These are phyloP conservation scores for Calophaca sinica DNA, from an alignment of 306 rosid species.

Conservation along the genomic window DNA sequence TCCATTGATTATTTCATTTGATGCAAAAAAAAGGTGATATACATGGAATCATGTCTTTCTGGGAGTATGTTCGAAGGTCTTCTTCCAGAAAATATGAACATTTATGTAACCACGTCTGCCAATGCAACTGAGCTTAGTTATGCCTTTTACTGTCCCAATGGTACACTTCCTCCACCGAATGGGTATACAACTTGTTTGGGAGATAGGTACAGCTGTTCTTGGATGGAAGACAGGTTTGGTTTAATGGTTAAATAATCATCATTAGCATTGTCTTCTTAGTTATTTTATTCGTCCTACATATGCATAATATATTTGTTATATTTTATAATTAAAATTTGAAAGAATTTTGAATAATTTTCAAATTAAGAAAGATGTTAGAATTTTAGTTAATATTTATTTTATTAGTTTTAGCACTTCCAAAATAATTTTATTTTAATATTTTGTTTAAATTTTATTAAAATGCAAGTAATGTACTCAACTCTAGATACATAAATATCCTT, in stretches of 20 bases:
- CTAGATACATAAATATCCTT: too few relatives aligned
- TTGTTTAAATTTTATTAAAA: too few relatives aligned
- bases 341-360: too few relatives aligned
- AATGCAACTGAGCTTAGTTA: constrained; percentile 60
- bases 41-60: constrained; percentile 74
- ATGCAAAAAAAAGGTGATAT: constrained; percentile 54
- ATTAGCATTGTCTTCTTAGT: not conserved
- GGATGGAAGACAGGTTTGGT: constrained; percentile 81
- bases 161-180: not conserved
- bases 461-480: too few relatives aligned
- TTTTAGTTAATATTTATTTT: too few relatives aligned
- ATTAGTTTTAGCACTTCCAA: too few relatives aligned
- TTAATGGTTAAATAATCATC: not conserved
- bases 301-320: too few relatives aligned
- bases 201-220: constrained; percentile 67
- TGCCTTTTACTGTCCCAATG: constrained; percentile 57
- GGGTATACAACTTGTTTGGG: constrained; percentile 66
- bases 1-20: constrained; percentile 39
- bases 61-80: constrained; percentile 79
- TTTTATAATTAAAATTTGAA: too few relatives aligned
- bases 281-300: too few relatives aligned
- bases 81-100: constrained; percentile 53
- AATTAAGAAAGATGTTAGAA: too few relatives aligned
- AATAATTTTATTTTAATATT: too few relatives aligned
- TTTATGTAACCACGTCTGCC: constrained; percentile 72